A percentile compares a stretch with the other conserved stretches of the same genome.
Conservation (phyloP, 441 rosid species). For the Populus hybrid region DNA sequence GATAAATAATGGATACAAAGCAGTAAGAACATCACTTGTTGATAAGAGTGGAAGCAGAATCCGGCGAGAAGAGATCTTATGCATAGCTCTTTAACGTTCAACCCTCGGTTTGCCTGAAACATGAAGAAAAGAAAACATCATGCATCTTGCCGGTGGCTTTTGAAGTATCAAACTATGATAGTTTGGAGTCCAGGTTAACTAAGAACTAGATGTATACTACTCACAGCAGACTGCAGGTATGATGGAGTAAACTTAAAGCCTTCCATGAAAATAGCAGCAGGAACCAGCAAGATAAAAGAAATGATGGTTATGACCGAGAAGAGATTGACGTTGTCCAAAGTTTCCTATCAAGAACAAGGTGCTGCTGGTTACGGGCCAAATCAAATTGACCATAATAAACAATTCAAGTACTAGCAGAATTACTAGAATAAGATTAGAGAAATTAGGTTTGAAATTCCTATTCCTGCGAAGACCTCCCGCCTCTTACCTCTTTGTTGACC, state of each 20-base stretch:
- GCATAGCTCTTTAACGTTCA: slow-evolving; percentile 63
- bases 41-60: slow-evolving; percentile 87
- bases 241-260: slow-evolving; percentile 85
- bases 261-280: slow-evolving; percentile 66
- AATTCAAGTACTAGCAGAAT: neutral
- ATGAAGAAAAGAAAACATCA: slow-evolving; percentile 3
- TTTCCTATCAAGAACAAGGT: slow-evolving; percentile 48
- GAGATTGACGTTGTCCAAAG: slow-evolving; percentile 89
- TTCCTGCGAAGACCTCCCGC: neutral
- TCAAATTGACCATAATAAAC: neutral
- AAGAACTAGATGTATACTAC: slow-evolving; percentile 20
- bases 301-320: slow-evolving; percentile 87
- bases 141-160: neutral
- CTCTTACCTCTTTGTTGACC: slow-evolving; percentile 77
- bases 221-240: slow-evolving; percentile 68
- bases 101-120: slow-evolving; percentile 68
- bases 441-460: no score
- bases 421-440: neutral
- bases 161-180: neutral
- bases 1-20: no score
- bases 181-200: no score
- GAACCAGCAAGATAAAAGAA: slow-evolving; percentile 69
- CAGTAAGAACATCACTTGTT: slow-evolving; percentile 51
- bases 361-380: neutral
- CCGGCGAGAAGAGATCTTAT: slow-evolving; percentile 69